These are phyloP conservation scores for Acmispon strigosus DNA, from an alignment of 306 rosid species.

Conservation along the genomic window DNA sequence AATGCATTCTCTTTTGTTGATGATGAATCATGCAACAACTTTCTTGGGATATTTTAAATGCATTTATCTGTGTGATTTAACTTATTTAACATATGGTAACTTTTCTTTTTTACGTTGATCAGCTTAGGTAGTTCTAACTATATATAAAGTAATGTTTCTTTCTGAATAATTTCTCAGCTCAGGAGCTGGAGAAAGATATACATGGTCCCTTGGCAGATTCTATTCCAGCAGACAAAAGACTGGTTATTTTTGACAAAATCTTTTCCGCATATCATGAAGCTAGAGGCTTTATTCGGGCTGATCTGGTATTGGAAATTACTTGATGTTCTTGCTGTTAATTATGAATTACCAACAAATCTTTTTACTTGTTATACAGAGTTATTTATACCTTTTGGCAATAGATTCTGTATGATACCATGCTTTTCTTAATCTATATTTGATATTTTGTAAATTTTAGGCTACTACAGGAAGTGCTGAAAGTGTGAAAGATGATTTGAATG, in stretches of 20 bases:
- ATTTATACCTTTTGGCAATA: not conserved
- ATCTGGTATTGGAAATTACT: slow-evolving; percentile 64
- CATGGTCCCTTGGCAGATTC: slow-evolving; percentile 64
- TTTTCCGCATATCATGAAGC: slow-evolving; percentile 95
- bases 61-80: slow-evolving; percentile 5
- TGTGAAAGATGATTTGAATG: slow-evolving; percentile 86
- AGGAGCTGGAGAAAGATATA: slow-evolving; percentile 90
- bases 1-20: not conserved
- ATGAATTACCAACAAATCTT: not conserved
- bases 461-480: slow-evolving; percentile 83
- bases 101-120: not conserved
- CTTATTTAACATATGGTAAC: not conserved
- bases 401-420: not conserved
- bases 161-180: slow-evolving; percentile 62
- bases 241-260: slow-evolving; percentile 78
- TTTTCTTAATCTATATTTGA: slow-evolving; percentile 8
- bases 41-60: not conserved
- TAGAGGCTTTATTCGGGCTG: slow-evolving; percentile 87
- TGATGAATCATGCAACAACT: not conserved
- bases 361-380: not conserved
- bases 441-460: slow-evolving; percentile 44
- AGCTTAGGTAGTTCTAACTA: not conserved
- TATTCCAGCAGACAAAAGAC: slow-evolving; percentile 68
- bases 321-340: not conserved
- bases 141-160: slow-evolving; percentile 18